Percentiles rank a stretch among this genome's conserved stretches.
Evolutionary conservation across 2,329 filamentous ascomycete species (phyloP).

Genomic region (Fusarium ramigenum): DNA sequence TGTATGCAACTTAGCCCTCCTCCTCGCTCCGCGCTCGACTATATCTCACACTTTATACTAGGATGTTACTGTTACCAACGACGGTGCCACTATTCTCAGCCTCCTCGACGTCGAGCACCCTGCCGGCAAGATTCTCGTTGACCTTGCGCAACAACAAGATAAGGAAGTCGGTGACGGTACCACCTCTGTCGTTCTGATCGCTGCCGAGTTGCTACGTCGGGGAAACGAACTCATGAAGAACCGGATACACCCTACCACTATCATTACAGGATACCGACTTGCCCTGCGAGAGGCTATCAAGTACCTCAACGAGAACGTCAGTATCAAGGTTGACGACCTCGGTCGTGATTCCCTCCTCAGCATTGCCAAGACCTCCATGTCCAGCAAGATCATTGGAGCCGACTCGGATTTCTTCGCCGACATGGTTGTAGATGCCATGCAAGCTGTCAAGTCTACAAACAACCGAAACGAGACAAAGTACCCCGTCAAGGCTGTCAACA

Average conservation of each 20-base stretch:
- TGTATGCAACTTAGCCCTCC: slow-evolving; percentile 59
- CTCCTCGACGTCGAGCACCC: slow-evolving; percentile 97
- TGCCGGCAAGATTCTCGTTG: slow-evolving; percentile 97
- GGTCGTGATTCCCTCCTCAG: slow-evolving; percentile 90
- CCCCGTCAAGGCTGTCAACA: slow-evolving; percentile 98
- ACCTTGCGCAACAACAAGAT: slow-evolving; percentile 97
- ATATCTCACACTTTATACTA: slow-evolving; percentile 49
- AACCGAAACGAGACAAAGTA: slow-evolving; percentile 93
- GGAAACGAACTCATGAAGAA: slow-evolving; percentile 99
- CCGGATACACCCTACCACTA: slow-evolving; percentile 98
- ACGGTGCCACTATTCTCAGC: slow-evolving; percentile 95
- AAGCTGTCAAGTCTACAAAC: slow-evolving; percentile 92
- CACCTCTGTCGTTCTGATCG: slow-evolving; percentile 96
- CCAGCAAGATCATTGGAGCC: slow-evolving; percentile 96
- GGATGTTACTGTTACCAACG: slow-evolving; percentile 99
- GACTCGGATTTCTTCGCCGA: slow-evolving; percentile 97
- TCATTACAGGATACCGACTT: slow-evolving; percentile 97
- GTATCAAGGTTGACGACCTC: slow-evolving; percentile 91
- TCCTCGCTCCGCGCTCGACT: slow-evolving; percentile 24
- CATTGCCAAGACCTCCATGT: slow-evolving; percentile 99
- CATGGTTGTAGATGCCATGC: slow-evolving; percentile 95
- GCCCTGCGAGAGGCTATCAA: slow-evolving; percentile 95
- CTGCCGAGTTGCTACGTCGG: slow-evolving; percentile 90
- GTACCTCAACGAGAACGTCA: slow-evolving; percentile 99
- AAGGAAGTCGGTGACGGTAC: slow-evolving; percentile 99